These are phyloP conservation scores for Mortierella sp. DNA, from an alignment of 371 early-diverging fungal species.

Conservation along the genomic window DNA sequence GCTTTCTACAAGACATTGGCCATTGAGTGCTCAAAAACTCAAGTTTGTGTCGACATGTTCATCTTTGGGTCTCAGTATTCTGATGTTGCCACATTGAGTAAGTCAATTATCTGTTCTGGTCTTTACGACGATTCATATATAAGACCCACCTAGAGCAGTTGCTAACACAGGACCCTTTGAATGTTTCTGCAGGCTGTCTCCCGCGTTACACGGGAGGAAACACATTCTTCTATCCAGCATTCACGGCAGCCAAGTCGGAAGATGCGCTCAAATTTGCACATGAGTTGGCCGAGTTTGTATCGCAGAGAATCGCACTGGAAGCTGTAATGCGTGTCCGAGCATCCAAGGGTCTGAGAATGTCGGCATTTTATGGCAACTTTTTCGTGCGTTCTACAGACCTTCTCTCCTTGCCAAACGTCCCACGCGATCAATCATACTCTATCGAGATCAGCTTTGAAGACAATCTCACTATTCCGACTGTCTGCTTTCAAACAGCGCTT, in stretches of 20 bases:
- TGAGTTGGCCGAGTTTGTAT: constrained; percentile 88
- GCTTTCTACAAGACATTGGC: constrained; percentile 96
- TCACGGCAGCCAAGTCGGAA: constrained; percentile 87
- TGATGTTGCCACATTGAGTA: constrained; percentile 93
- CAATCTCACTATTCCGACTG: constrained; percentile 77
- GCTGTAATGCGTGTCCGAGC: constrained; percentile 97
- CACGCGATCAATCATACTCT: constrained; percentile 93
- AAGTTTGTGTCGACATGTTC: constrained; percentile 94
- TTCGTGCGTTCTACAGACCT: constrained; percentile 96
- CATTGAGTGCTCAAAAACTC: constrained; percentile 89
- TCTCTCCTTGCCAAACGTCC: constrained; percentile 93
- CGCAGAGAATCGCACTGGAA: constrained; percentile 90
- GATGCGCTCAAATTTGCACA: constrained; percentile 89
- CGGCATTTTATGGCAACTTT: constrained; percentile 95
- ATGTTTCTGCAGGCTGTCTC: constrained; percentile 9
- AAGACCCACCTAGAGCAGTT: neutral
- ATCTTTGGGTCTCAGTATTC: constrained; percentile 91
- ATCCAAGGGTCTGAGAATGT: constrained; percentile 86
- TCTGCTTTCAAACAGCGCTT: constrained; percentile 97
- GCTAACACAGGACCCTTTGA: neutral
- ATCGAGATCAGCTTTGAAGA: constrained; percentile 93
- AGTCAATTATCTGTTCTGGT: neutral
- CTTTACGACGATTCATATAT: neutral
- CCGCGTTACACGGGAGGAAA: constrained; percentile 91
- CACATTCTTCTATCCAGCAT: constrained; percentile 94